Evolutionary conservation across 1,284 basidiomycete species (phyloP), one percentile per base, ranked within the genome.

Genomic region (Rhodotorula sp.): DNA sequence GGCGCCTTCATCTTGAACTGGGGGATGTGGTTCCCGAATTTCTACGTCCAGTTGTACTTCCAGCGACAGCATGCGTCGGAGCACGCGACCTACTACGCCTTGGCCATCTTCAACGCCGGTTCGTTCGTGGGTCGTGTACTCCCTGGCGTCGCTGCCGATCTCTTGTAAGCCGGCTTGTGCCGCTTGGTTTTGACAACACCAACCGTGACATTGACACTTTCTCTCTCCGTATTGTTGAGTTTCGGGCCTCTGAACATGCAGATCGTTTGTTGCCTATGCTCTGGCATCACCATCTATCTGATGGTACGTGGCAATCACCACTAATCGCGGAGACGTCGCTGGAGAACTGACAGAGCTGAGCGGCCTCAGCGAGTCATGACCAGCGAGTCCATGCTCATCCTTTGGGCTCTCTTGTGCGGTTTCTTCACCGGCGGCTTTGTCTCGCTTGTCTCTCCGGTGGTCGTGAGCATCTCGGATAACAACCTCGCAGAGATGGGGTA

Each of bases 341-440:
- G 7, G 18, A 10, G 17, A 20, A 12, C 30, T 33, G 55, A 56
- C 30, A 20, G 22, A 10, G 0, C 8, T 10, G 7, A 8, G 15
- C 30, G 10, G 30, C 12, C 15, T 4, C 58, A 60, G 58, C 44
- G 54, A 4, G 30, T 56, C 45, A 55, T 54, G 53, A 61, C 44
- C 8, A 49, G 24, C 53, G 12, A 33, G n/a, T 15, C 57, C 1
- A 29, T n/a, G 10, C 22, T 60, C 2, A 56, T 66, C 33, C 8
- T 68, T 5, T 78, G 79, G 49, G 74, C 76, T 1, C 71, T 80
- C 30, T 53, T 80, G 1, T 81, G 77, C 68, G 80, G 80, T 6
- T 75, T 79, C 75, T 64, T 69, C 33, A 42, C 30, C 18, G 70
- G 72, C 12, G 72, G 60, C 2, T 74, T 69, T 53, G 60, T 74